Percentiles rank a stretch among this genome's conserved stretches.
Conservation (phyloP, 345 rosid species). For the Acer yangbiense region DNA sequence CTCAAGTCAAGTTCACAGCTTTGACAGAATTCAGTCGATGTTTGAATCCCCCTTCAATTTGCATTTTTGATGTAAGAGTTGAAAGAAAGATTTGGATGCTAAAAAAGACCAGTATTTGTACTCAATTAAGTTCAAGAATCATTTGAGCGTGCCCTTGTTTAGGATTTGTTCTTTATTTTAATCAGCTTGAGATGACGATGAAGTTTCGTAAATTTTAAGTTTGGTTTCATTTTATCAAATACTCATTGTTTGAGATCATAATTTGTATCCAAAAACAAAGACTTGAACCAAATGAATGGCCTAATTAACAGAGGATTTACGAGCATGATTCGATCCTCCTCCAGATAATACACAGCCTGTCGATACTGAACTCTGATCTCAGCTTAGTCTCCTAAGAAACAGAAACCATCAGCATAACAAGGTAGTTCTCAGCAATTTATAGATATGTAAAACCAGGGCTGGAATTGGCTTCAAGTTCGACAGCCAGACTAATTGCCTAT, state of each 20-base stretch:
- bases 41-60: not conserved
- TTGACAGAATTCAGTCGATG: not conserved
- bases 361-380: too few relatives aligned
- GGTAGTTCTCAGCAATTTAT: too few relatives aligned
- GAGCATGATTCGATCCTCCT: too few relatives aligned
- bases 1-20: not conserved
- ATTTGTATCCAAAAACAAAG: not conserved
- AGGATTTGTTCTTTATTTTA: not conserved
- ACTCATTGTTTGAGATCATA: not conserved
- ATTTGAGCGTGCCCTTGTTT: not conserved
- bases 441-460: too few relatives aligned
- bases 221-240: not conserved
- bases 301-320: too few relatives aligned
- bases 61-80: not conserved
- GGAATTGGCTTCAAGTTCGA: not conserved
- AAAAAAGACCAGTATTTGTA: not conserved
- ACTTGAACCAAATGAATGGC: too few relatives aligned
- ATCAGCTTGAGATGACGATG: not conserved
- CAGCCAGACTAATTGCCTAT: not conserved
- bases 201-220: not conserved
- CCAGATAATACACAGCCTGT: too few relatives aligned
- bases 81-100: not conserved
- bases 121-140: not conserved
- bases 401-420: too few relatives aligned
- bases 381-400: too few relatives aligned